phyloP scores from a whole-genome alignment of 176 grass and related monocot genomes.

The Juncus inflexus region DNA sequence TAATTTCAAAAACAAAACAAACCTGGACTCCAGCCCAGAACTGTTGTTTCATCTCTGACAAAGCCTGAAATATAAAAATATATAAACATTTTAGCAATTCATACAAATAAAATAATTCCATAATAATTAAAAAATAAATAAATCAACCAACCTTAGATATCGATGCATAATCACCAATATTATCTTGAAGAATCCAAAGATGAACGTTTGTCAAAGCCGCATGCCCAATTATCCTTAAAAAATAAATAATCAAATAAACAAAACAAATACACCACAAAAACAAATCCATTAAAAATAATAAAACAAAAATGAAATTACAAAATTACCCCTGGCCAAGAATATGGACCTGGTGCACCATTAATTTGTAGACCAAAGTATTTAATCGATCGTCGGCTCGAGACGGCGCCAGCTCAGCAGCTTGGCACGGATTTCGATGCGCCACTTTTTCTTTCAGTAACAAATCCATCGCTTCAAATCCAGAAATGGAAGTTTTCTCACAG shows the following conservation, averaged over 20 bases:
- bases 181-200: slow-evolving; percentile 39
- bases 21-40: slow-evolving; percentile 44
- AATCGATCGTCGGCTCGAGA: slow-evolving; percentile 28
- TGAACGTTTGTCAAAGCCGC: slow-evolving; percentile 30
- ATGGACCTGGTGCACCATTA: slow-evolving; percentile 38
- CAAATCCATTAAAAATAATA: neutral
- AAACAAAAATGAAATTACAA: slow-evolving; percentile 1
- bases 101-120: too few species aligned
- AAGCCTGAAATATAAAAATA: slow-evolving; percentile 27
- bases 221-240: slow-evolving; percentile 41
- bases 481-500: slow-evolving; percentile 28
- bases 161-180: slow-evolving; percentile 27
- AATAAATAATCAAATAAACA: neutral
- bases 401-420: slow-evolving; percentile 15
- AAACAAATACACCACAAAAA: slow-evolving; percentile 22
- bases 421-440: slow-evolving; percentile 19
- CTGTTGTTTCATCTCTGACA: slow-evolving; percentile 41
- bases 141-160: slow-evolving; percentile 26
- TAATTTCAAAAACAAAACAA: slow-evolving; percentile 5
- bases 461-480: slow-evolving; percentile 46
- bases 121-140: neutral
- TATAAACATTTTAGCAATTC: too few species aligned
- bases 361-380: slow-evolving; percentile 31
- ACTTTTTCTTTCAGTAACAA: slow-evolving; percentile 42
- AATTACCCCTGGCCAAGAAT: slow-evolving; percentile 36